Conservation (phyloP, 352 stramenopile species). For the Phytophthora kernoviae region DNA sequence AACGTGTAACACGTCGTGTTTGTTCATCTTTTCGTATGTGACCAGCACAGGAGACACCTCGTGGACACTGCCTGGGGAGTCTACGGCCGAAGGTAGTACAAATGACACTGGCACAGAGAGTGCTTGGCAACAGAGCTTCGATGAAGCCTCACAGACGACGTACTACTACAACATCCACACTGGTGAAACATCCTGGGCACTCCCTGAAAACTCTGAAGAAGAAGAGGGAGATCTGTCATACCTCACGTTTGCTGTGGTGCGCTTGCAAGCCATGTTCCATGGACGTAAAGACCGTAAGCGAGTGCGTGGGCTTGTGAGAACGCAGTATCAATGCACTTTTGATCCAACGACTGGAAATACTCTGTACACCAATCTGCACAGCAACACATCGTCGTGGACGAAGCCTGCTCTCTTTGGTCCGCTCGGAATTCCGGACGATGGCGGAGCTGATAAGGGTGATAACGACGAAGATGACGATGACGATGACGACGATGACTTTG, state of each 20-base stretch:
- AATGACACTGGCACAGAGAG: conserved; percentile 7
- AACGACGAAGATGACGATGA: conserved; percentile 24
- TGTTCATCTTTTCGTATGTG: background rate
- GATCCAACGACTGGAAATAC: conserved; percentile 42
- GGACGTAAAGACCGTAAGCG: conserved; percentile 40
- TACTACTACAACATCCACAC: conserved; percentile 80
- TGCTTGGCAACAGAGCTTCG: conserved; percentile 66
- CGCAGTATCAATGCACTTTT: conserved; percentile 40
- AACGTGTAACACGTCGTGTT: background rate
- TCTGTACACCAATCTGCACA: conserved; percentile 53
- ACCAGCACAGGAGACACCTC: conserved; percentile 63
- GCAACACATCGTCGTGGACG: conserved; percentile 42
- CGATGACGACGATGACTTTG: conserved; percentile 48
- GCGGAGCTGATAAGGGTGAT: conserved; percentile 15
- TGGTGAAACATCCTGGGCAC: conserved; percentile 72
- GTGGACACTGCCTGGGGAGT: conserved; percentile 46
- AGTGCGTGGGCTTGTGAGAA: conserved; percentile 32
- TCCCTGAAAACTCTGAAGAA: conserved; percentile 33
- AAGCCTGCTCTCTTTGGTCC: conserved; percentile 42
- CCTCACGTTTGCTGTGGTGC: conserved; percentile 49
- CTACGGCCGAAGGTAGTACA: conserved; percentile 17
- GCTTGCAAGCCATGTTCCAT: conserved; percentile 55
- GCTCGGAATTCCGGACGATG: conserved; percentile 33
- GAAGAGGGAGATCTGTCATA: conserved; percentile 41
- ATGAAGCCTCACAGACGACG: conserved; percentile 63